Conservation (phyloP, 2,329 filamentous ascomycete species). For the Fusarium pilosicola region DNA sequence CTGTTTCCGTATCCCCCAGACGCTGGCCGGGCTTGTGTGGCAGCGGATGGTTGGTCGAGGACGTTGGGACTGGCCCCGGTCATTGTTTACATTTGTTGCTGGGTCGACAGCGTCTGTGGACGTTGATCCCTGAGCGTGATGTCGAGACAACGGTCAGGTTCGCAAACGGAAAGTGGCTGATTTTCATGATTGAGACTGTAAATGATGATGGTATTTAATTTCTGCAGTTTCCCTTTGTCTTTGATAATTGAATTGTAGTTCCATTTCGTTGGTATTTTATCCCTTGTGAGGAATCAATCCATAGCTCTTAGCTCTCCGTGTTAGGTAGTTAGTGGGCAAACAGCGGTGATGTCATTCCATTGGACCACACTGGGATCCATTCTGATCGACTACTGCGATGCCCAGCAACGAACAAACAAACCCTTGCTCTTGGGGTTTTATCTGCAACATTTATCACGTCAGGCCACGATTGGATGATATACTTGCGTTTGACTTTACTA, state of each 20-base stretch:
- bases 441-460: conserved; percentile 7
- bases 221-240: conserved; percentile 5
- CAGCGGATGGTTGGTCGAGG: conserved; percentile 46
- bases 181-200: background rate
- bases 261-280: conserved; percentile 24
- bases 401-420: conserved; percentile 14
- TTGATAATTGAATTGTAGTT: background rate
- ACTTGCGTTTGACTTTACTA: too few relatives aligned
- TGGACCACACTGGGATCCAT: background rate
- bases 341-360: conserved; percentile 37
- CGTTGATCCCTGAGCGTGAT: conserved; percentile 22
- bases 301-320: background rate
- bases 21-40: conserved; percentile 34
- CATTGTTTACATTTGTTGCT: conserved; percentile 52
- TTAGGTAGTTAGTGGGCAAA: background rate
- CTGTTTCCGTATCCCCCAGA: background rate
- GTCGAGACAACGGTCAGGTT: conserved; percentile 25
- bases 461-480: background rate
- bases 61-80: conserved; percentile 30
- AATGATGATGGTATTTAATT: background rate
- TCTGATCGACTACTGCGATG: conserved; percentile 1
- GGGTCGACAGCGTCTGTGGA: conserved; percentile 42
- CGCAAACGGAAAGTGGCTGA: conserved; percentile 19
- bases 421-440: conserved; percentile 1
- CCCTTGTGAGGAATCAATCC: background rate